Evolutionary conservation across 2,329 filamentous ascomycete species (phyloP).

Genomic region (Coniochaeta ligniaria): DNA sequence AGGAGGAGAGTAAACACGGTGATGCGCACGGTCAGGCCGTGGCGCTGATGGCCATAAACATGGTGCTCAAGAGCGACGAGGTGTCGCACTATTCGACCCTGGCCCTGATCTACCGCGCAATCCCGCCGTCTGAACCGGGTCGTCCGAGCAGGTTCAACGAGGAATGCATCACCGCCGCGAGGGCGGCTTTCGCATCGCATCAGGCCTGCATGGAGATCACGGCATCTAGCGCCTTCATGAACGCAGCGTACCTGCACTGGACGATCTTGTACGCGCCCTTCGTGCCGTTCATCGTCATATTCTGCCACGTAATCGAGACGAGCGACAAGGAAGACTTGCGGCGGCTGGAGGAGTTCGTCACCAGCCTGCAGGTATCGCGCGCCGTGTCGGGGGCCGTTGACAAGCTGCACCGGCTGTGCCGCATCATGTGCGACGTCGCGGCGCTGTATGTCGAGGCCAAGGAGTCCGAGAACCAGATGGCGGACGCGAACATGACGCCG

Average conservation of each 20-base stretch:
- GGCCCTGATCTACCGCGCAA: slow-evolving; percentile 45
- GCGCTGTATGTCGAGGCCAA: slow-evolving; percentile 56
- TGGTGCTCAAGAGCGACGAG: slow-evolving; percentile 39
- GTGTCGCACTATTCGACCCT: slow-evolving; percentile 39
- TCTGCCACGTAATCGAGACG: slow-evolving; percentile 51
- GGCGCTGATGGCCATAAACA: slow-evolving; percentile 31
- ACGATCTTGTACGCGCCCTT: slow-evolving; percentile 50
- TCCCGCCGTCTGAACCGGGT: slow-evolving; percentile 33
- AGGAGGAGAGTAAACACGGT: slow-evolving; percentile 3
- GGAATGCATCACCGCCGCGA: slow-evolving; percentile 41
- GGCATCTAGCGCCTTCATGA: slow-evolving; percentile 30
- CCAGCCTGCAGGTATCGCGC: slow-evolving; percentile 43
- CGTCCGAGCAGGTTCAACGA: slow-evolving; percentile 36
- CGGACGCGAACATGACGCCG: slow-evolving; percentile 34
- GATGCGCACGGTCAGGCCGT: slow-evolving; percentile 8
- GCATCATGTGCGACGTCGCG: slow-evolving; percentile 55
- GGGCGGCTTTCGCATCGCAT: slow-evolving; percentile 39
- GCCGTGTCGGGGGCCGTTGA: slow-evolving; percentile 50
- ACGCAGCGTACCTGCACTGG: slow-evolving; percentile 45
- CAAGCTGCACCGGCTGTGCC: slow-evolving; percentile 55
- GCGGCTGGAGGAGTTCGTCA: slow-evolving; percentile 48
- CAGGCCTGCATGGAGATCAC: slow-evolving; percentile 35
- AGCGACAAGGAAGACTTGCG: slow-evolving; percentile 44
- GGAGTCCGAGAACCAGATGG: slow-evolving; percentile 28
- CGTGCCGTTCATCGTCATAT: slow-evolving; percentile 52